Evolutionary conservation across 2,329 filamentous ascomycete species (phyloP), one percentile per base, ranked within the genome.

Genomic region (Polytolypa hystricis): DNA sequence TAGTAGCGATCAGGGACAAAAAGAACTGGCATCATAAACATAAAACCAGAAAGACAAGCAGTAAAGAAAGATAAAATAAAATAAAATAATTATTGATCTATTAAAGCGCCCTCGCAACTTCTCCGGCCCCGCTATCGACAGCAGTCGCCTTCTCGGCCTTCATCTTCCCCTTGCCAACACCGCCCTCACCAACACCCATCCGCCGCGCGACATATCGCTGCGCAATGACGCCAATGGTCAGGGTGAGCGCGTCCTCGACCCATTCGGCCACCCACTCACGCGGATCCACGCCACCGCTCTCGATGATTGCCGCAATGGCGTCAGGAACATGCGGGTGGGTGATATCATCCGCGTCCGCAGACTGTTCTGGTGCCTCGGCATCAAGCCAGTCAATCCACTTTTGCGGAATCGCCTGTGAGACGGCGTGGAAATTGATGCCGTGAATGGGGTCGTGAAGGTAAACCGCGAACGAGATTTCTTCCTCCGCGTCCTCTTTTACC

Each of bases 251-350:
- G 64, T 96, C 89, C 64, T 96, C 89, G 31, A 98, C 73, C 91
- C 91, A 98, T 60, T 96, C 91, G 3, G 87, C 82, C 25, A 94
- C 84, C 91, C 91, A 98, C 59, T 98, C 91, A 40, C 91, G 73
- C 0, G 91, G 91, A 54, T 98, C 91, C 2, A 96, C 84, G 7
- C 76, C 77, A 11, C 77, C 77, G 35, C 62, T 67, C 38, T 73
- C 66, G 33, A 98, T 76, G 44, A 96, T 93, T 47, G 89, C 83
- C 15, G 74, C 71, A 50, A 98, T 95, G 53, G 87, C 85, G 18
- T 84, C 81, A 0, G 91, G 89, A 2, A 52, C 45, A 5, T 51
- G 47, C 5, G 50, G 40, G 17, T 55, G 33, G n/a, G 54, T 57
- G 23, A 54, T 57, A 32, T 66, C 55, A 7, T 56, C 57, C 26